Base-by-base conservation (phyloP, 2,329 filamentous ascomycete species). In the Coniella lustricola region DNA sequence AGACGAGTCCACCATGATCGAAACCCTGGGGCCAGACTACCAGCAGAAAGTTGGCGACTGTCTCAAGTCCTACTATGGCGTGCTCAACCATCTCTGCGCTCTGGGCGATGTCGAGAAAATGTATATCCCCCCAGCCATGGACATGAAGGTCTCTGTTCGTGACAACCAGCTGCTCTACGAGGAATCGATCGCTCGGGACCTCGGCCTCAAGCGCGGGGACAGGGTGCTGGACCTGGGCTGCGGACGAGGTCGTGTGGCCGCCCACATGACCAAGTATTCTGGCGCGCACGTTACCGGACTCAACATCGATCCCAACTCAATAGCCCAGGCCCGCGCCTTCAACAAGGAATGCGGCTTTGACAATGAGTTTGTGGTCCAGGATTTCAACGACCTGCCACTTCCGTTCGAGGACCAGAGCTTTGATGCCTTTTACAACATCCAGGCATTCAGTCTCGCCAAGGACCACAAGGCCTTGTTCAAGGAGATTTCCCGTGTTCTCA, bases 381-480 rank as follows among this genome's bases (percentile, higher is more conserved):
- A 77, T 55, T 73, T 75, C 60, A 77, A 77, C 59, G 62, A 64
- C 37, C 65, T 76, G 29, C 74, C 74, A 1, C 64, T 77, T 1
- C 74, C 74, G 2, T 76, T 77, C 48, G 67, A 59, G 13, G 68
- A 76, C 53, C 60, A 59, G 21, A 66, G 64, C 36, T 76, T 77
- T 56, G 73, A 77, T 49, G 73, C 67, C 25, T 76, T 77, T 51
- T 77, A 71, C 67, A 75, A 70, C 72, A 82, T 70, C 70, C 82
- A 68, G 68, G 81, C 64, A 48, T 73, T 68, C 58, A 80, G 68
- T 65, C 72, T 69, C 25, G 76, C 71, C 65, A 73, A 73, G 52
- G 72, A 77, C 46, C 64, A 72, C 2, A 56, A 63, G 3, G 61
- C 64, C 7, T 64, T 76, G 10, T 75, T 76, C 61, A 60, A 60